Percentiles rank a stretch among this genome's conserved stretches.
Evolutionary conservation across 169 alveolate genomes (phyloP).

Genomic region (Plasmodium gaboni): DNA sequence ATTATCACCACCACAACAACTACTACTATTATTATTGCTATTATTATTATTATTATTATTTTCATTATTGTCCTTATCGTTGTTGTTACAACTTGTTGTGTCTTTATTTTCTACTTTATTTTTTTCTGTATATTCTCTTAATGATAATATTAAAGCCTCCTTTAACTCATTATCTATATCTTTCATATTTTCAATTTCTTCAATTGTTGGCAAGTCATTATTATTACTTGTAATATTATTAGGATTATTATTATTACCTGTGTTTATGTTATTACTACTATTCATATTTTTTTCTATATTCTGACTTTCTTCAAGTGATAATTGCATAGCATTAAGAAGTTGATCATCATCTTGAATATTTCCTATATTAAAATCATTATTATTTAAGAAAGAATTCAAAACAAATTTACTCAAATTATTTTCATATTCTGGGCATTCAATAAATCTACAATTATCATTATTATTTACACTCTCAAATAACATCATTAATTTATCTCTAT

Average conservation of each 20-base stretch:
- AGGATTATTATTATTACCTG: too few relatives aligned
- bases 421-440: conserved; percentile 88
- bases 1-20: too few relatives aligned
- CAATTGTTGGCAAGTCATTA: conserved; percentile 53
- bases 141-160: conserved; percentile 51
- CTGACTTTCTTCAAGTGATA: conserved; percentile 26
- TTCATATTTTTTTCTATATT: not conserved
- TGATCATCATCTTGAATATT: conserved; percentile 62
- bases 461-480: conserved; percentile 88
- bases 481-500: conserved; percentile 86
- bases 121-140: conserved; percentile 48
- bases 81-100: not conserved
- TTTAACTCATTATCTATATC: conserved; percentile 66
- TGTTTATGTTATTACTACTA: too few relatives aligned
- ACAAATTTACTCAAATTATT: conserved; percentile 64
- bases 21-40: not conserved
- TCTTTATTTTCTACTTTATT: conserved; percentile 16
- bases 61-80: not conserved
- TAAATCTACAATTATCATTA: conserved; percentile 87
- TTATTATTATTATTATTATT: not conserved
- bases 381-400: conserved; percentile 20
- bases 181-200: conserved; percentile 64
- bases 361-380: conserved; percentile 24
- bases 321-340: conserved; percentile 40
- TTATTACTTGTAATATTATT: not conserved